A percentile compares a stretch with the other conserved stretches of the same genome.
Conservation (phyloP, 257 asterid species). For the Solanum lignicaule region DNA sequence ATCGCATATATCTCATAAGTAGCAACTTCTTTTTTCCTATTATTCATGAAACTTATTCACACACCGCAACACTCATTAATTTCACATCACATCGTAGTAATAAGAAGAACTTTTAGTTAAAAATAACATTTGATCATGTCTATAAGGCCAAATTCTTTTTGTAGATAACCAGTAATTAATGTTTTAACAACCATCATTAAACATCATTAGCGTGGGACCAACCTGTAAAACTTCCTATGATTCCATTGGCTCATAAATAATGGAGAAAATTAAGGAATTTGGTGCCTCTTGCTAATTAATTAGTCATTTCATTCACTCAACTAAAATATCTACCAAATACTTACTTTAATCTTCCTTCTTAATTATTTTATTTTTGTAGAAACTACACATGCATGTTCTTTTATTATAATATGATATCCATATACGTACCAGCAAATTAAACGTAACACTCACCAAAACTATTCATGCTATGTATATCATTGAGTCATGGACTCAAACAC, state of each 20-base stretch:
- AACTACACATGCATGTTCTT: neutral
- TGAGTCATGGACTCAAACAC: neutral
- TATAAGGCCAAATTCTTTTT: neutral
- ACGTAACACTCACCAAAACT: neutral
- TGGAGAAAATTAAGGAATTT: neutral
- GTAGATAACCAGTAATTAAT: neutral
- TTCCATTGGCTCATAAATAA: neutral
- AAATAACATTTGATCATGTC: neutral
- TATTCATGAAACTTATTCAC: neutral
- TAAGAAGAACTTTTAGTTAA: neutral
- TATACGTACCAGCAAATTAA: neutral
- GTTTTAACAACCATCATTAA: neutral
- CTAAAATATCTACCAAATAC: constrained; percentile 1
- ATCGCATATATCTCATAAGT: too few species aligned
- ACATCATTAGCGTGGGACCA: neutral
- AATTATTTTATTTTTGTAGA: neutral
- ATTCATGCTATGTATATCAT: neutral
- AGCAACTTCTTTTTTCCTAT: too few species aligned
- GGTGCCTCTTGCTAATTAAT: neutral
- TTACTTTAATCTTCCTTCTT: neutral
- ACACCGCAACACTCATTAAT: neutral
- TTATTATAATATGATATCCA: neutral
- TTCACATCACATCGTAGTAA: neutral
- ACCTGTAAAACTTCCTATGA: neutral
- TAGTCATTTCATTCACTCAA: neutral